Evolutionary conservation across 108 stramenopile genomes (phyloP), one percentile per base, ranked within the genome.

Genomic region (Discostella pseudostelligera): DNA sequence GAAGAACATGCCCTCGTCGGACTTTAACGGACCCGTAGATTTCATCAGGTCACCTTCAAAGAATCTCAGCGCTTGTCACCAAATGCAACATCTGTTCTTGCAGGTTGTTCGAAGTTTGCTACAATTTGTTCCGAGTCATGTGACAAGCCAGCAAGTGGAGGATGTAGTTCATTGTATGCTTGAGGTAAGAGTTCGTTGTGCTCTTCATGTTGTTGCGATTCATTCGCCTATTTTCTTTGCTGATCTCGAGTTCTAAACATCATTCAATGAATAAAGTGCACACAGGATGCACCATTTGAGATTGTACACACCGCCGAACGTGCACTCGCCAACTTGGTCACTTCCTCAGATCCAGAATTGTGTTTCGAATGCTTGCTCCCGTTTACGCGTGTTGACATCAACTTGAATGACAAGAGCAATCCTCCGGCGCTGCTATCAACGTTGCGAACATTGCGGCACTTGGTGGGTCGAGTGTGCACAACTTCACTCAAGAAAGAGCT

Each of bases 231-330:
- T 21, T 4, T 12, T 21, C 9, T 13, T 29, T 35, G 17, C 37
- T 42, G n/a, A 40, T 29, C 25, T 32, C 13, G 25, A 46, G 13
- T 44, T 20, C 6, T 9, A 54, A 19, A 8, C 0, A 1, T 39
- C 47, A 22, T 25, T 37, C 14, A 36, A 12, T 45, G 36, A 14
- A 20, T 56, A 12, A 37, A 74, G 72, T 81, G 77, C 76, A 66
- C 74, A 9, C 20, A 35, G 11, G 67, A 78, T 54, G 72, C 74
- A 8, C 74, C 70, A 43, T 82, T 72, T 49, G 81, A 81, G 49
- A 71, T 78, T 37, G 74, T 79, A 4, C 81, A 82, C 56, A 78
- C 81, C 22, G 74, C 77, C 0, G 81, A 82, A 57, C 70, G 74
- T 39, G 81, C 78, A 24, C 69, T 82, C 21, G 73, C 70, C 21